Conservation (phyloP, 1,139 yeast genomes). For the Pichia sorboxylosa region DNA sequence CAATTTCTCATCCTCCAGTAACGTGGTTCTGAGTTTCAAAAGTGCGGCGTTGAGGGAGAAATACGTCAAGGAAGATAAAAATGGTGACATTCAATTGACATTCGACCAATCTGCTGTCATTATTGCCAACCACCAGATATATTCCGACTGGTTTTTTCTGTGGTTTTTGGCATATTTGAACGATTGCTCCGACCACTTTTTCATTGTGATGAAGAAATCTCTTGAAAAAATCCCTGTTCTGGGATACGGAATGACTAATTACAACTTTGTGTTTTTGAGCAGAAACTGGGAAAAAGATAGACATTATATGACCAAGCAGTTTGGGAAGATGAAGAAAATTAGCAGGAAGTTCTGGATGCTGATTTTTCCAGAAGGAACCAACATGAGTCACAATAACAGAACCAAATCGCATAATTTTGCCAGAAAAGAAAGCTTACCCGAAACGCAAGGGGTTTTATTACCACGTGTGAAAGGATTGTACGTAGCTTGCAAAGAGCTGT, state of each 20-base stretch:
- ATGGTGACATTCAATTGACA: slow-evolving; percentile 10
- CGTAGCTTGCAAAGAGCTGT: slow-evolving; percentile 48
- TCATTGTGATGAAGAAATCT: slow-evolving; percentile 72
- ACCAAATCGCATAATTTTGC: slow-evolving; percentile 48
- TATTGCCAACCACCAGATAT: slow-evolving; percentile 83
- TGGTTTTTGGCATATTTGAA: slow-evolving; percentile 84
- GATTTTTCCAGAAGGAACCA: slow-evolving; percentile 93
- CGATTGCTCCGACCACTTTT: slow-evolving; percentile 47
- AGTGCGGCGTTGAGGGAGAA: slow-evolving; percentile 23
- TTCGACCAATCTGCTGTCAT: slow-evolving; percentile 45
- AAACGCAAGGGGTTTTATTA: slow-evolving; percentile 43
- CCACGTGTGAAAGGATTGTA: slow-evolving; percentile 80
- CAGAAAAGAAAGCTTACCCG: slow-evolving; percentile 29
- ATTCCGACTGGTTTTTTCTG: slow-evolving; percentile 86
- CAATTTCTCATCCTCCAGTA: slow-evolving; percentile 29
- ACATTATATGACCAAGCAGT: slow-evolving; percentile 41
- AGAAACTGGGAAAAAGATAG: slow-evolving; percentile 81
- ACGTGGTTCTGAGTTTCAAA: slow-evolving; percentile 28
- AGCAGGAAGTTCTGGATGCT: slow-evolving; percentile 37
- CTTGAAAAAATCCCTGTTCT: slow-evolving; percentile 61
- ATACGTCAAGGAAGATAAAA: slow-evolving; percentile 16
- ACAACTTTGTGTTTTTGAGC: slow-evolving; percentile 65
- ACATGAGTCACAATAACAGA: slow-evolving; percentile 56
- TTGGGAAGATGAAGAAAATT: slow-evolving; percentile 26
- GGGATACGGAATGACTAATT: slow-evolving; percentile 82